Conservation (phyloP, 495 filamentous ascomycete genomes). For the Aspergillus taichungensis region DNA sequence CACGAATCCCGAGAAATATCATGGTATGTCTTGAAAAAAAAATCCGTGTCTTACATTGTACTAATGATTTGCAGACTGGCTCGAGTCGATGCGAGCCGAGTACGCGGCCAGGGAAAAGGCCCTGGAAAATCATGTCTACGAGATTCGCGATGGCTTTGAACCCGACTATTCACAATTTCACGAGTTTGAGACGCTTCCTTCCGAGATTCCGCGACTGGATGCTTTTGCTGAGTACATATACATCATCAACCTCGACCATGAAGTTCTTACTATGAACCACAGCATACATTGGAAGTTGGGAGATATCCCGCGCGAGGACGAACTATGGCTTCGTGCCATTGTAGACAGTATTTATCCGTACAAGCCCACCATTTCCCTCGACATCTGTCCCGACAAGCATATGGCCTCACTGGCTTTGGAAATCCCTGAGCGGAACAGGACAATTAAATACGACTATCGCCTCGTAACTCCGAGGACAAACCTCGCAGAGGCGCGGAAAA, state of each 20-base stretch:
- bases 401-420: slow-evolving; percentile 5
- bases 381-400: slow-evolving; percentile 4
- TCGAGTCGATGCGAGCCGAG: slow-evolving; percentile 1
- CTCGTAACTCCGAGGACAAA: slow-evolving; percentile 2
- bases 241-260: slow-evolving; percentile 5
- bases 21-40: not conserved
- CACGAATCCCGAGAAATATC: slow-evolving; percentile 6
- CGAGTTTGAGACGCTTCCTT: slow-evolving; percentile 3
- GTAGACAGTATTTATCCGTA: slow-evolving; percentile 1
- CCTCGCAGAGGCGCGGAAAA: slow-evolving; percentile 1
- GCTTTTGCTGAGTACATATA: slow-evolving; percentile 3
- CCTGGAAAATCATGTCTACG: slow-evolving; percentile 1
- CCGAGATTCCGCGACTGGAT: slow-evolving; percentile 3
- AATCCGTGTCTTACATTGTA: too few relatives aligned
- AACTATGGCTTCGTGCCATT: slow-evolving; percentile 5
- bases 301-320: slow-evolving; percentile 5
- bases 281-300: slow-evolving; percentile 9
- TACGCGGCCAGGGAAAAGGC: not conserved
- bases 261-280: slow-evolving; percentile 8
- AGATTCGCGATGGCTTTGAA: slow-evolving; percentile 1
- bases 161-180: slow-evolving; percentile 1
- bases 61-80: not conserved
- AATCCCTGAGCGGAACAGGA: not conserved
- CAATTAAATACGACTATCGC: not conserved
- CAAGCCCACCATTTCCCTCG: slow-evolving; percentile 7